Evolutionary conservation across 148 eudicot species (phyloP), one percentile per base, ranked within the genome.

Genomic region (Rhododendron henanense): DNA sequence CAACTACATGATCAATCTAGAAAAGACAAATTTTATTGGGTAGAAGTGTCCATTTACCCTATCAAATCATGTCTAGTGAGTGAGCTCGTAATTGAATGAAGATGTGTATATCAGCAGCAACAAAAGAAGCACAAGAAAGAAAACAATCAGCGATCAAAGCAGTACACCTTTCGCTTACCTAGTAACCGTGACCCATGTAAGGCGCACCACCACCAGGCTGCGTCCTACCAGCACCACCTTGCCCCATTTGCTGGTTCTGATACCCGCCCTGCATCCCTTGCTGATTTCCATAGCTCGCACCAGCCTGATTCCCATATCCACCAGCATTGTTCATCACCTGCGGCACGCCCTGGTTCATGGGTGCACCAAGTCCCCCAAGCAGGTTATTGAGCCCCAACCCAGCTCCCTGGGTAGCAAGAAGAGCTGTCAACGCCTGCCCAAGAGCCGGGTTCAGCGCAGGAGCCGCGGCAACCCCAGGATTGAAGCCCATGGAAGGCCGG

Each of bases 351-450:
- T 81, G 93, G 88, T 73, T 94, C 90, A 73, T 87, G 2, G 92
- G 92, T 11, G 86, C 86, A 13, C 96, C 98, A 51, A 94, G 88
- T 1, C 93, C 92, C 16, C 98, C 98, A 84, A 94, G 88, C 87
- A 96, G 84, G 80, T 90, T 93, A 86, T 88, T 88, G 81, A 95
- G 80, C 48, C 97, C 98, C 84, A 95, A 90, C 3, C 98, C 97
- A 31, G 92, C 94, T 3, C 98, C 97, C 85, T 94, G 98, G 0
- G 91, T 57, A 9, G 98, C 96, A 84, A 96, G 84, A 86, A 96
- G 84, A 0, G 98, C 98, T 5, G 95, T 92, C 86, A 96, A 85
- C 4, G 98, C 98, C 88, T 96, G 98, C 18, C 98, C 98, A 67
- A 96, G 89, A 37, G 96, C 96, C 0, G 97, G 97, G 78, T 85